Evolutionary conservation across 1,284 basidiomycete species (phyloP).

Genomic region (Trametes sp.): DNA sequence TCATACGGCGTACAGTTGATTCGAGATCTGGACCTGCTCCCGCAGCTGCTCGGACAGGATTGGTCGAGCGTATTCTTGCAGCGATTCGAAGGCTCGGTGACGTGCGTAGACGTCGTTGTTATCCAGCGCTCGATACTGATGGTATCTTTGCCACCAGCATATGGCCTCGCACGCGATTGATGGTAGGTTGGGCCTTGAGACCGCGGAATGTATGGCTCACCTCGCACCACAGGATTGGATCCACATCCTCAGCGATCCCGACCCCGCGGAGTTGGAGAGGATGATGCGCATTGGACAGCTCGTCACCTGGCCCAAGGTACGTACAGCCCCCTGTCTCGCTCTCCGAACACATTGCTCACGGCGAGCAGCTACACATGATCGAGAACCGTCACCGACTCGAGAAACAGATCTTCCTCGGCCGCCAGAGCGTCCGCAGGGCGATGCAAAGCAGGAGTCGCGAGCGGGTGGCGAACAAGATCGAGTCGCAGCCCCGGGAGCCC

Average conservation of each 20-base stretch:
- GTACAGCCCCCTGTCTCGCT: background rate
- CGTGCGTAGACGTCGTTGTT: conserved; percentile 57
- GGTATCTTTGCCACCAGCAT: conserved; percentile 58
- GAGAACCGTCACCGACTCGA: conserved; percentile 84
- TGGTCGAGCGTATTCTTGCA: conserved; percentile 96
- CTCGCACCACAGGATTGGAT: conserved; percentile 74
- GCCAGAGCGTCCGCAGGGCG: conserved; percentile 72
- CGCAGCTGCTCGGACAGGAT: conserved; percentile 89
- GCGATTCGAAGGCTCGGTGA: conserved; percentile 83
- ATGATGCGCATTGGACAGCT: conserved; percentile 88
- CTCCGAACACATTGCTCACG: background rate
- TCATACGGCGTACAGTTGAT: conserved; percentile 65
- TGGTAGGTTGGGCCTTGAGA: conserved; percentile 51
- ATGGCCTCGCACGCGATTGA: conserved; percentile 84
- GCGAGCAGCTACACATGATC: conserved; percentile 84
- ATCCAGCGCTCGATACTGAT: conserved; percentile 3
- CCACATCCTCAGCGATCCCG: conserved; percentile 84
- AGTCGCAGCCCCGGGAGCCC: conserved; percentile 34
- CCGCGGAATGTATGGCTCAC: conserved; percentile 7
- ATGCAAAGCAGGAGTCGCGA: conserved; percentile 45
- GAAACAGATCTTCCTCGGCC: conserved; percentile 83
- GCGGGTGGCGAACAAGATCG: conserved; percentile 25
- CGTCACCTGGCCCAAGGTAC: conserved; percentile 97
- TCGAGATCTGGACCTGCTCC: conserved; percentile 90
- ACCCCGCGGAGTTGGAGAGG: conserved; percentile 77